Percentiles rank a stretch among this genome's conserved stretches.
These are phyloP conservation scores for Cicer pinnatifidum DNA, from an alignment of 306 rosid species.

Conservation along the genomic window DNA sequence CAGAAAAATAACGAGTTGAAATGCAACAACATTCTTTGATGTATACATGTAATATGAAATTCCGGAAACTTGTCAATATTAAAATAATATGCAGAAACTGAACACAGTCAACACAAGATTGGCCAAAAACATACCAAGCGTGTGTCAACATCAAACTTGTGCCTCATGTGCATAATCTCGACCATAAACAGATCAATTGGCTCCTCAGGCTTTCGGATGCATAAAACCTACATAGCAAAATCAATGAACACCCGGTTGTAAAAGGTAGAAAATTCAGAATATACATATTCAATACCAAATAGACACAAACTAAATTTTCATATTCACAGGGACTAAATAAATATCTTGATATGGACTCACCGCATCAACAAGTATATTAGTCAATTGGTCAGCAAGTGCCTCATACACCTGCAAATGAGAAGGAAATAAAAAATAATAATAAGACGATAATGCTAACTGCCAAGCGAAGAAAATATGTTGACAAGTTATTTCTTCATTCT, in stretches of 20 bases:
- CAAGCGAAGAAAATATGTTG: background rate
- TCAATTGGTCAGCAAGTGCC: constrained; percentile 87
- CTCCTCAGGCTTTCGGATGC: constrained; percentile 88
- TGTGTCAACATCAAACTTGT: constrained; percentile 94
- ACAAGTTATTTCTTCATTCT: constrained; percentile 10
- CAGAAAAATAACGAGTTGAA: background rate
- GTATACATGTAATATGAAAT: too few relatives aligned
- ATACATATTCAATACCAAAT: background rate
- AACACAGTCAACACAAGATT: constrained; percentile 12
- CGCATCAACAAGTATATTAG: constrained; percentile 79
- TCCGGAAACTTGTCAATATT: background rate
- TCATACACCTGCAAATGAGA: constrained; percentile 74
- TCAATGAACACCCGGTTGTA: constrained; percentile 34
- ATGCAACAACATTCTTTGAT: background rate
- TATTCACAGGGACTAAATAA: constrained; percentile 22
- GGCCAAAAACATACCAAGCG: constrained; percentile 70
- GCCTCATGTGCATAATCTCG: constrained; percentile 99
- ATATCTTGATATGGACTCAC: constrained; percentile 56
- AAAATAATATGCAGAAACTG: background rate
- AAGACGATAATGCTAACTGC: background rate
- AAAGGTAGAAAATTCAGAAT: background rate
- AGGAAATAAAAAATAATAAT: constrained; percentile 3
- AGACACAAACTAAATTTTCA: background rate
- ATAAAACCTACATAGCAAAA: constrained; percentile 67
- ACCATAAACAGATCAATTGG: constrained; percentile 93